Base-by-base conservation (phyloP, 257 asterid genomes). In the Forsythia suspensa region DNA sequence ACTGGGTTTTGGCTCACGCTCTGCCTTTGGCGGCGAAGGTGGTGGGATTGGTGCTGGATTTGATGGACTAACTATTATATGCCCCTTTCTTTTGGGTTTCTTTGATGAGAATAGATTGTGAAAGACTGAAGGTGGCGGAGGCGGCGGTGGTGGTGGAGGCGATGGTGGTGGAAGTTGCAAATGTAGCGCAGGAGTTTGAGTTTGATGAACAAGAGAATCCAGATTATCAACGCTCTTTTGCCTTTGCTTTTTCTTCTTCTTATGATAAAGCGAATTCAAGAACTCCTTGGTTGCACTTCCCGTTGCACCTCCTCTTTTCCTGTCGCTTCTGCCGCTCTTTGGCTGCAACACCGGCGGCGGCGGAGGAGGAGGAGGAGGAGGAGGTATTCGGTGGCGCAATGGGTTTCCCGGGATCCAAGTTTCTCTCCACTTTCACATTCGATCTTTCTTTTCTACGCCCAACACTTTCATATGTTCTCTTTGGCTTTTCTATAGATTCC, bases 231-330 rank as follows among this genome's bases (percentile, higher is more conserved):
- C 84, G 80, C 97, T 90, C 80, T 80, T 92, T 74, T 89, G 95
- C 79, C 97, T 87, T 38, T 90, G 94, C 42, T 89, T 88, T 77
- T 87, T 93, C 88, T 91, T 91, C 88, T 88, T 95, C 73, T 93
- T 95, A 46, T 83, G 86, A 84, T 91, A 90, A 9, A 95, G 86
- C 24, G 99, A 93, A 46, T 90, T 89, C 72, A 91, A 61, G 78
- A 95, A 93, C 80, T 88, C 95, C 63, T 93, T 95, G 0, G 97
- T 91, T 3, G 96, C 87, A 80, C 78, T 92, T 75, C 84, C 85
- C 8, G 84, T 69, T 52, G 85, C 80, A 1, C 95, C 92, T 43
- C 84, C 84, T 82, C 96, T 86, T 81, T 89, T 90, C 79, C 87
- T 75, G 24, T 84, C 92, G 7, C 80, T 84, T 80, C 80, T 86